phyloP scores from a whole-genome alignment of 2,329 filamentous ascomycete genomes.

The Trichoderma asperellum region DNA sequence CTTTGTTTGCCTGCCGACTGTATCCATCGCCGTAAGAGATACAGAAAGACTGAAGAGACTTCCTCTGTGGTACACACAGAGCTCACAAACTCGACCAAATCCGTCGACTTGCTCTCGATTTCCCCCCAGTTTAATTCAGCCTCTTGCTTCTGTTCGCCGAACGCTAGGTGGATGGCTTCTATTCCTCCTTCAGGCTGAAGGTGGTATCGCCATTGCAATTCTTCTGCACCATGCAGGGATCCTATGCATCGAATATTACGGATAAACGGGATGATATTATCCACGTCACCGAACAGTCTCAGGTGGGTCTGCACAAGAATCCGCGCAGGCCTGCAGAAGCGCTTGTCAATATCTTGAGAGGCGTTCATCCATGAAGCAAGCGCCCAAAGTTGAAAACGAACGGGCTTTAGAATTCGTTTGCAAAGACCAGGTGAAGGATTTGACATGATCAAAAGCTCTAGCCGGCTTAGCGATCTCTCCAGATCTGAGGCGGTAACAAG shows the following conservation, averaged over 20 bases:
- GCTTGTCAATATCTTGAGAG: constrained; percentile 41
- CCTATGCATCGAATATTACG: constrained; percentile 62
- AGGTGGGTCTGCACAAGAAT: constrained; percentile 61
- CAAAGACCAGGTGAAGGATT: constrained; percentile 70
- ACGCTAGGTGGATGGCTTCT: constrained; percentile 50
- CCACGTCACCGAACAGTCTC: constrained; percentile 56
- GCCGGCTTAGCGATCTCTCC: constrained; percentile 54
- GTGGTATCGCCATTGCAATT: constrained; percentile 58
- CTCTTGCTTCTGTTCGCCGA: constrained; percentile 23
- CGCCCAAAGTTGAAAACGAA: constrained; percentile 67
- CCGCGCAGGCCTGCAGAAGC: constrained; percentile 51
- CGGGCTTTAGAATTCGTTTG: constrained; percentile 61
- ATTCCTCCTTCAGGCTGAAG: constrained; percentile 52
- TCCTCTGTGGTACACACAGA: constrained; percentile 58
- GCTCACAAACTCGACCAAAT: constrained; percentile 55
- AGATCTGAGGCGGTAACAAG: constrained; percentile 55
- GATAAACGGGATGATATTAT: constrained; percentile 55
- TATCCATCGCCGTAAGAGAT: constrained; percentile 63
- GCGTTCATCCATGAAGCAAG: constrained; percentile 56
- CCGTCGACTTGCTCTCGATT: constrained; percentile 53
- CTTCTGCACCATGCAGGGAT: constrained; percentile 38
- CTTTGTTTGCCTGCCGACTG: constrained; percentile 37
- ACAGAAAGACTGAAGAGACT: constrained; percentile 63
- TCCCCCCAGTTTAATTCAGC: constrained; percentile 47
- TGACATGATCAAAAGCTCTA: constrained; percentile 61